These are phyloP conservation scores for Penicillium sp. DNA, from an alignment of 2,329 filamentous ascomycete species.

Conservation along the genomic window DNA sequence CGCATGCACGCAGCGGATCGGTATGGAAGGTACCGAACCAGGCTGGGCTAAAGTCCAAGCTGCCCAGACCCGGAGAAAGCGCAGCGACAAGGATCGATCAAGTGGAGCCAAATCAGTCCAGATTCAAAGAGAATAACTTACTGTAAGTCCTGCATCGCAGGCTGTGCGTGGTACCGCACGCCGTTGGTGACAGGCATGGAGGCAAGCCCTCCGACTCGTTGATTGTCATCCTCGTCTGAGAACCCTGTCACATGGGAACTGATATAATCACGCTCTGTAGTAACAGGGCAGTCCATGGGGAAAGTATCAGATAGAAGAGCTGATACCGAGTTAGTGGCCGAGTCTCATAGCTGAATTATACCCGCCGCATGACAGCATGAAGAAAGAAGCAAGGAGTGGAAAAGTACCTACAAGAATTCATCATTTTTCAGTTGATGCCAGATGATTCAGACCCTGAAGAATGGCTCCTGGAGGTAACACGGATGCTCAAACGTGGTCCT, in stretches of 20 bases:
- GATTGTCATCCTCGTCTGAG: constrained; percentile 48
- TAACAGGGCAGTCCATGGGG: constrained; percentile 40
- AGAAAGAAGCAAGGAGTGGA: not conserved
- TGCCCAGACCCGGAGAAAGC: constrained; percentile 34
- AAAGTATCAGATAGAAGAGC: constrained; percentile 37
- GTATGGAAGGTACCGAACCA: constrained; percentile 28
- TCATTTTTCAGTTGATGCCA: constrained; percentile 21
- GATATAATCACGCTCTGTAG: constrained; percentile 43
- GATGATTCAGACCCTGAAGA: constrained; percentile 24
- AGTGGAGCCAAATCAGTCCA: constrained; percentile 34
- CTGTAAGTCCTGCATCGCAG: constrained; percentile 54
- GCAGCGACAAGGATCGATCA: constrained; percentile 31
- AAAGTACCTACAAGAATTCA: constrained; percentile 24
- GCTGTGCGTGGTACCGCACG: constrained; percentile 53
- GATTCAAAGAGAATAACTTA: constrained; percentile 52
- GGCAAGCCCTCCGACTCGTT: constrained; percentile 52
- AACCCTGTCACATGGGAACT: constrained; percentile 36
- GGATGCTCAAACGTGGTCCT: constrained; percentile 17
- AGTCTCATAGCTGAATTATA: not conserved
- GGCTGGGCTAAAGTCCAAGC: constrained; percentile 27
- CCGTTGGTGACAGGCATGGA: constrained; percentile 49
- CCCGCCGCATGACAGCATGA: constrained; percentile 3
- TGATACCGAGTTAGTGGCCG: constrained; percentile 15
- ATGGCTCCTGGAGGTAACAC: constrained; percentile 23
- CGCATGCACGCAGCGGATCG: constrained; percentile 30